Conservation (phyloP, 768 basidiomycete genomes). For the Rossbeevera mucosa region DNA sequence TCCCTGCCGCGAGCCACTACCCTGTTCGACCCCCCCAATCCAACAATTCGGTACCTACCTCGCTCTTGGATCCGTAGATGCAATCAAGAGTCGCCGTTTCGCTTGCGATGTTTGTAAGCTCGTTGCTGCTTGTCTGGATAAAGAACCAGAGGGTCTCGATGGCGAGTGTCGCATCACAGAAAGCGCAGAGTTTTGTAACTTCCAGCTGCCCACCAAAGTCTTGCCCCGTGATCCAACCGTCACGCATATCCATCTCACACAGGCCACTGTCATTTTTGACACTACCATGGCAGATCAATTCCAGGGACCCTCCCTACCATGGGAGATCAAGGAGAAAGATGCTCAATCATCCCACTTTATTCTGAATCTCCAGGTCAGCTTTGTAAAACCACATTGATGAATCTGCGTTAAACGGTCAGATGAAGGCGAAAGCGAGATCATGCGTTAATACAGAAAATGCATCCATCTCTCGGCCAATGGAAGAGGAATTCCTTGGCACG, state of each 20-base stretch:
- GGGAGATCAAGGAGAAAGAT: conserved; percentile 2
- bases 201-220: conserved; percentile 1
- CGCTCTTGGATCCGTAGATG: conserved; percentile 8
- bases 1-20: background rate
- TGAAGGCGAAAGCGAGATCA: conserved; percentile 8
- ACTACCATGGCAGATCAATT: background rate
- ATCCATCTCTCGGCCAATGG: background rate
- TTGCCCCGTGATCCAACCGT: background rate
- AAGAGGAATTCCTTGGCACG: background rate
- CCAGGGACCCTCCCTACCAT: conserved; percentile 5
- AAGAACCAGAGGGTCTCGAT: conserved; percentile 5
- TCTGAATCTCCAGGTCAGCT: conserved; percentile 9
- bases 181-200: conserved; percentile 1
- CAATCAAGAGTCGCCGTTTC: conserved; percentile 10
- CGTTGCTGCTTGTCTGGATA: conserved; percentile 7
- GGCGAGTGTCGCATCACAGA: conserved; percentile 4
- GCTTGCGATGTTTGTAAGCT: conserved; percentile 11
- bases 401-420: background rate
- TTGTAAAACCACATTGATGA: background rate
- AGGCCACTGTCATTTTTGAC: conserved; percentile 3
- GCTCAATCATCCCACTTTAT: background rate
- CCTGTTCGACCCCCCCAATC: conserved; percentile 1
- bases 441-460: background rate
- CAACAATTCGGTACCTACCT: background rate
- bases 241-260: conserved; percentile 15